Base-by-base conservation (phyloP, 331 rosid genomes). In the Acacia concinna region DNA sequence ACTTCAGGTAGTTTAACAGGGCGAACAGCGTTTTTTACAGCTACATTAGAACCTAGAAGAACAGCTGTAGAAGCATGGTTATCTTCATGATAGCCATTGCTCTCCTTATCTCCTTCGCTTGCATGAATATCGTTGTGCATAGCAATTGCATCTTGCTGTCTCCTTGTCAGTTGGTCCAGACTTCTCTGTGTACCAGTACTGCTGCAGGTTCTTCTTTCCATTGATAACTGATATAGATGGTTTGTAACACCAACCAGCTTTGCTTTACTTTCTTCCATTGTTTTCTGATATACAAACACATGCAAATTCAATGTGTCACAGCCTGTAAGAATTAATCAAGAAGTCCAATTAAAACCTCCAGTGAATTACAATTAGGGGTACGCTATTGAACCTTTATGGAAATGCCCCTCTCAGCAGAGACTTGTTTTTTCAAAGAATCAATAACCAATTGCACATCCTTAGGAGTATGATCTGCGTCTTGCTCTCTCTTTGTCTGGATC, bases 21-120 rank as follows among this genome's bases (percentile, higher is more conserved):
- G 73, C 97, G 98, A 76, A 93, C 97, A 73, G 97, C 92, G 85
- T 90, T 96, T 90, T 91, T 93, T 63, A 89, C 93, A 41, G 99
- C 88, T 79, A 93, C 94, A 86, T 91, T 93, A 79, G 92, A 90
- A 76, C 97, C 99, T 57, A 96, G 84, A 89, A 93, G 98, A 88
- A 96, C 98, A 49, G 98, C 98, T 13, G 97, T 87, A 78, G 94
- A 91, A 71, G 90, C 87, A 84, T 89, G 91, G 81, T 37, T 78
- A 67, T 93, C 97, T 56, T 93, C 99, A 71, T 88, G 91, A 35
- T 85, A 84, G 82, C 88, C 84, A 84, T 84, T 84, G 54, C 77
- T 79, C 86, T 90, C 97, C 30, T 71, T 63, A 81, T 87, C 89
- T 75, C 86, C 97, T 76, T 82, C 80, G 88, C 86, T 88, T 32